Evolutionary conservation across 768 basidiomycete genomes (phyloP), one percentile per base, ranked within the genome.

Genomic region (Nevesoporus exiguus): DNA sequence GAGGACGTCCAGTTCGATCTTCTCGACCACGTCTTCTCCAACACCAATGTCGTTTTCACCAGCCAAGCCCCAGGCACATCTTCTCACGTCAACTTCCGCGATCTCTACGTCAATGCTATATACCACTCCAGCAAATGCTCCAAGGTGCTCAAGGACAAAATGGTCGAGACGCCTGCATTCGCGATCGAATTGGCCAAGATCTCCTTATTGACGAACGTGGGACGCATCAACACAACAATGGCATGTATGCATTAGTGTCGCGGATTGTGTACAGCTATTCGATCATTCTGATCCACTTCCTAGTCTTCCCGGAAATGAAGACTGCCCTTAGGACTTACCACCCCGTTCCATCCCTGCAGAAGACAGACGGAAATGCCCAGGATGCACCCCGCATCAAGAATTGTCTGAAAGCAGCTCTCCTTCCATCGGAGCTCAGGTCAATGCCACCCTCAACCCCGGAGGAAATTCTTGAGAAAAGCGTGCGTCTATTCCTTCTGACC

Each of bases 251-350:
- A 56, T 51, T 56, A 5, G 21, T 51, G 43, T 48, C 48, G 58
- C 54, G n/a, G 54, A 52, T 51, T 50, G 44, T 40, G 42, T 25
- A 31, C 41, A 33, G 21, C 33, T 34, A 36, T 51, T 58, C 48
- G 40, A 51, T 61, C 49, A 21, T 54, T 25, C 60, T 70, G 42
- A 68, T 55, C 54, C 47, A 52, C 15, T 47, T 48, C 61, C 39
- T 66, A 92, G 90, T 94, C 74, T 93, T 92, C 68, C 90, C 90
- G 52, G 90, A 93, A 76, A 93, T 94, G 92, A 89, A 90, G 71
- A 94, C 93, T 6, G 88, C 90, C 19, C 75, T 94, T 51, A 77
- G 92, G 65, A 90, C 90, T 50, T 94, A 94, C 69, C 93, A 94
- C 64, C 90, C 93, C 27, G 84, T 93, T 4, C 93, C 93, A 10